A percentile compares a stretch with the other conserved stretches of the same genome.
Conservation (phyloP, 805 yeast genomes). For the Lipomyces lipofer region DNA sequence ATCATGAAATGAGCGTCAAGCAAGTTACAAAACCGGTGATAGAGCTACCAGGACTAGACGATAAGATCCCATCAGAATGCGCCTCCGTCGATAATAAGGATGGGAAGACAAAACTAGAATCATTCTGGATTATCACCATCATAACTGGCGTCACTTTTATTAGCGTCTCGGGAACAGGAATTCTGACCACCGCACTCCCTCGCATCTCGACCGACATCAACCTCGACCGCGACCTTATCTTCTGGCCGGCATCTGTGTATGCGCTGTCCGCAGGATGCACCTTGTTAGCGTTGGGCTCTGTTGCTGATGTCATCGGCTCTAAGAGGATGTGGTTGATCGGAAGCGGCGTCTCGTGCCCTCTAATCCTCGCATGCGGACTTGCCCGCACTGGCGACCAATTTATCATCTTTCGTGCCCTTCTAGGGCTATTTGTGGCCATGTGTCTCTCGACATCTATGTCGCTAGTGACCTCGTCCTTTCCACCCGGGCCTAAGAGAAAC, state of each 20-base stretch:
- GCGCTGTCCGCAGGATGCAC: conserved; percentile 4
- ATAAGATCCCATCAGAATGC: background rate
- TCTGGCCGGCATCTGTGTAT: conserved; percentile 5
- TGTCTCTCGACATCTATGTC: conserved; percentile 5
- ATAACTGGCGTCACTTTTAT: conserved; percentile 2
- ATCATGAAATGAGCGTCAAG: conserved; percentile 2
- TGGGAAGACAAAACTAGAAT: background rate
- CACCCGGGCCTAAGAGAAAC: conserved; percentile 3
- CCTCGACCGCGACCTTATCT: conserved; percentile 4
- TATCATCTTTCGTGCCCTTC: conserved; percentile 5
- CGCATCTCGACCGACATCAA: conserved; percentile 5
- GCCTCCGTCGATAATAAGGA: conserved; percentile 2
- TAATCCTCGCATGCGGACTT: conserved; percentile 5
- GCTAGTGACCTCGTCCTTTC: conserved; percentile 5
- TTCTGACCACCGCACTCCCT: conserved; percentile 6
- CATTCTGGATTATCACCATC: conserved; percentile 2
- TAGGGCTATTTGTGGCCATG: conserved; percentile 5
- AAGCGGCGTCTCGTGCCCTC: conserved; percentile 4
- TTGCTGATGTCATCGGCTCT: conserved; percentile 3
- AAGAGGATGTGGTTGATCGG: conserved; percentile 6
- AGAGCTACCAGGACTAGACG: conserved; percentile 2
- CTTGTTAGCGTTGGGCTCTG: conserved; percentile 3
- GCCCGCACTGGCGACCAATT: conserved; percentile 5
- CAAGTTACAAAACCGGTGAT: conserved; percentile 2
- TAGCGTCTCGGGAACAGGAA: conserved; percentile 4